Evolutionary conservation across 192 early-diverging fungal species (phyloP), one percentile per base, ranked within the genome.

Genomic region (Gryganskiella cystojenkinii): DNA sequence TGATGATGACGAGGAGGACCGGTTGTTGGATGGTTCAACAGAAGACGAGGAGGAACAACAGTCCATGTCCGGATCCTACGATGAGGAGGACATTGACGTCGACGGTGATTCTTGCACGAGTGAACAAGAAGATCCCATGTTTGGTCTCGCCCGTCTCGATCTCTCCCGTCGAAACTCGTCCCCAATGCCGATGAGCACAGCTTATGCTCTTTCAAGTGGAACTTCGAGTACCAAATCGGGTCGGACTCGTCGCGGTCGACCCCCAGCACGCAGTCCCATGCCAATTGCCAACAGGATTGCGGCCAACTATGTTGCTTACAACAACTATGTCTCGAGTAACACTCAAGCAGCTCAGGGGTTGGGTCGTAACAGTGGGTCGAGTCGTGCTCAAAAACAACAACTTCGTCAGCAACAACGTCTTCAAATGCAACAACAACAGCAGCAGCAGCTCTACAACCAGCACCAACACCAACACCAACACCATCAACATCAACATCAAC

Each of bases 291-390:
- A 50, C 20, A 20, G 74, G 19, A 78, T 78, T 31, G 74, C 74
- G 19, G 74, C 74, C 55, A 78, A 78, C 34, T 78, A 78, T 61
- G 74, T 78, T 27, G 74, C 74, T 9, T 78, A 78, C 50, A 78
- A 78, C 10, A 78, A 78, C 45, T 78, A 78, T n/a, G 74, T 78
- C 20, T 78, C 74, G 10, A 78, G 74, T n/a, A 78, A 78, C 43
- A 78, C 74, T 14, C 74, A 78, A 25, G 74, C 61, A 14, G 74
- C 74, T 3, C 74, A 78, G 31, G 74, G 74, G 7, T 47, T 78
- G 14, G 74, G 74, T 47, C 74, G 74, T 17, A 69, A 60, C 40
- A 63, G 43, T 28, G 64, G 67, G 7, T 64, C 74, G 0, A 64
- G 60, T 4, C 66, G 74, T 19, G 31, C 66, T 15, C 74, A 78